phyloP scores from a whole-genome alignment of 2,329 filamentous ascomycete species.

The Bipolaris victoriae region DNA sequence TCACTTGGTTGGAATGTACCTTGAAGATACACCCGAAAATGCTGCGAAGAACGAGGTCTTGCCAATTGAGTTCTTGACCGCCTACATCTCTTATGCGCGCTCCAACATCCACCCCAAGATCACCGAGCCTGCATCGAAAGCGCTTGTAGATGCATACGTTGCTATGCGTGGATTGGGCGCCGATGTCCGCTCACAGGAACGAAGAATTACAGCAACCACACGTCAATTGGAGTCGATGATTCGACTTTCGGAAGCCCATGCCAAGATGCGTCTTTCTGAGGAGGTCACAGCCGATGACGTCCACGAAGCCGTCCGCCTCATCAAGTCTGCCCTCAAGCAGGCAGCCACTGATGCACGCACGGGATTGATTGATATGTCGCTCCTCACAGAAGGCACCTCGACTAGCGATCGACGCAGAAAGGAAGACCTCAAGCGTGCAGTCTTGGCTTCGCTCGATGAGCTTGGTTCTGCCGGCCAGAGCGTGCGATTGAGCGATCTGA shows the following conservation, averaged over 20 bases:
- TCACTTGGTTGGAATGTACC: conserved; percentile 93
- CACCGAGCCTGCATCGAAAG: conserved; percentile 77
- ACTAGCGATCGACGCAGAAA: conserved; percentile 82
- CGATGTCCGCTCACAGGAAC: conserved; percentile 76
- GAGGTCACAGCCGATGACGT: conserved; percentile 84
- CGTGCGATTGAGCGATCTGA: conserved; percentile 80
- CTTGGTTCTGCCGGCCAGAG: conserved; percentile 65
- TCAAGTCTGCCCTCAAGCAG: conserved; percentile 93
- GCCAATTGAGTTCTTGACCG: conserved; percentile 91
- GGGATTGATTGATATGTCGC: conserved; percentile 94
- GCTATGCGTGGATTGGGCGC: conserved; percentile 90
- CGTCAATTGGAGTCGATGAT: conserved; percentile 99
- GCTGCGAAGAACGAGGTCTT: conserved; percentile 76
- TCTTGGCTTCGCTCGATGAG: conserved; percentile 79
- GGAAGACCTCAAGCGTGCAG: conserved; percentile 81
- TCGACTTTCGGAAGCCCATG: conserved; percentile 91
- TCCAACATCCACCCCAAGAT: conserved; percentile 83
- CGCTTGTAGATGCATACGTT: conserved; percentile 86
- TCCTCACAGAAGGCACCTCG: conserved; percentile 92
- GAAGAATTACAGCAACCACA: conserved; percentile 96
- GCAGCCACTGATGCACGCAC: conserved; percentile 91
- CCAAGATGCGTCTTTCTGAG: conserved; percentile 88
- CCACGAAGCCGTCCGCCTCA: conserved; percentile 86
- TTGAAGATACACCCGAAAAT: conserved; percentile 91
- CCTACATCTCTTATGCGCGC: conserved; percentile 96